Conservation (phyloP, 345 rosid species). For the Hibiscus syriacus region DNA sequence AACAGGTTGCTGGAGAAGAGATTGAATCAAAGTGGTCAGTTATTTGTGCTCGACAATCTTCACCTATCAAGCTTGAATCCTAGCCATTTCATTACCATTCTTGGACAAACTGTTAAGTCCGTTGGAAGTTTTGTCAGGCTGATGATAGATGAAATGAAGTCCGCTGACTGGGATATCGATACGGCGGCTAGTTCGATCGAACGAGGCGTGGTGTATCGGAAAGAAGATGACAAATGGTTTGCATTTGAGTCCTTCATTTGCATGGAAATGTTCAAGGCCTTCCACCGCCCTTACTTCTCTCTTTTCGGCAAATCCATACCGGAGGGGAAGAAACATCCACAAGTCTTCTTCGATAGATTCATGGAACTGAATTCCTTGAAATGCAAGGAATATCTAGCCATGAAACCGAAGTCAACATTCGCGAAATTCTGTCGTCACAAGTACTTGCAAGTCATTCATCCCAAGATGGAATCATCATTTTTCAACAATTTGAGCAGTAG, state of each 20-base stretch:
- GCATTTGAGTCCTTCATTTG: conserved; percentile 71
- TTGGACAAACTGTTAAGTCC: conserved; percentile 54
- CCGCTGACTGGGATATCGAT: conserved; percentile 60
- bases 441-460: conserved; percentile 68
- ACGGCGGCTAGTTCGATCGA: conserved; percentile 60
- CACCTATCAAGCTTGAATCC: conserved; percentile 41
- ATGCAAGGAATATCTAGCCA: conserved; percentile 40
- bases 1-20: conserved; percentile 54
- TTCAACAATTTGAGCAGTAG: conserved; percentile 50
- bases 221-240: conserved; percentile 62
- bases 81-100: conserved; percentile 42
- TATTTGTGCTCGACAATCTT: conserved; percentile 44
- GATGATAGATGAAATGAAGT: conserved; percentile 59
- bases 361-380: conserved; percentile 49
- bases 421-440: conserved; percentile 50
- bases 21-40: conserved; percentile 53
- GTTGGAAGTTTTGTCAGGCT: conserved; percentile 59
- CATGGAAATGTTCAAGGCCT: conserved; percentile 66
- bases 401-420: conserved; percentile 59
- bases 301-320: conserved; percentile 21
- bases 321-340: conserved; percentile 25
- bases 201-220: conserved; percentile 43
- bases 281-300: conserved; percentile 51
- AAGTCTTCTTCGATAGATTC: conserved; percentile 52
- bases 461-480: conserved; percentile 68